Evolutionary conservation across 352 stramenopile species (phyloP), one percentile per base, ranked within the genome.

Genomic region (Phytophthora aleatoria): DNA sequence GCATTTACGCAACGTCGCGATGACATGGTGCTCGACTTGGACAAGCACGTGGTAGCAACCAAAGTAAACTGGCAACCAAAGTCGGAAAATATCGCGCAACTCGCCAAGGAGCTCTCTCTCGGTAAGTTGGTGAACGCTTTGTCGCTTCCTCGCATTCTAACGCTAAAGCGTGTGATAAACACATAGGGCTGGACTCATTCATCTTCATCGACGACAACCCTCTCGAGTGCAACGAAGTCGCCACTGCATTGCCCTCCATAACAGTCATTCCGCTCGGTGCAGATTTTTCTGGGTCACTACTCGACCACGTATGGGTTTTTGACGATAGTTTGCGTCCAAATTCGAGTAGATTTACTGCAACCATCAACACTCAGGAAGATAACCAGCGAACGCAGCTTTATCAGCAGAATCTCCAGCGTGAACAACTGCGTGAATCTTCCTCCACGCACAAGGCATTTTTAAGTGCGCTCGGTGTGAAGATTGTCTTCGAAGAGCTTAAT

Each of bases 171-270:
- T 51, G 31, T 49, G 31, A 20, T 64, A 13, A 15, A 45, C 44
- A 5, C n/a, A n/a, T 47, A 82, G 77, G 75, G 2, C 55, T 91
- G 36, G 82, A 90, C 45, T 79, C 80, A 10, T 87, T 90, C 49
- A 54, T 93, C 20, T 90, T 93, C 30, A 71, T 93, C 16, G 85
- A 93, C 26, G 85, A 91, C 55, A 93, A 89, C 30, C 71, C 75
- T 8, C 54, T 90, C 33, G 85, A 93, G 36, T 93, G 85, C 61
- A 70, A 77, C 43, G 79, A 90, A 75, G 85, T 93, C 2, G 50
- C 50, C 12, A 69, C 64, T 5, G 56, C 67, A 3, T 57, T 90
- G 45, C 82, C 82, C 2, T 71, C 73, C 35, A 73, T 90, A 36
- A 69, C 51, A 24, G 81, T 91, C 15, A 71, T 91, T 39, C 59